phyloP scores from a whole-genome alignment of 176 grass and related monocot species.

The Areca catechu region DNA sequence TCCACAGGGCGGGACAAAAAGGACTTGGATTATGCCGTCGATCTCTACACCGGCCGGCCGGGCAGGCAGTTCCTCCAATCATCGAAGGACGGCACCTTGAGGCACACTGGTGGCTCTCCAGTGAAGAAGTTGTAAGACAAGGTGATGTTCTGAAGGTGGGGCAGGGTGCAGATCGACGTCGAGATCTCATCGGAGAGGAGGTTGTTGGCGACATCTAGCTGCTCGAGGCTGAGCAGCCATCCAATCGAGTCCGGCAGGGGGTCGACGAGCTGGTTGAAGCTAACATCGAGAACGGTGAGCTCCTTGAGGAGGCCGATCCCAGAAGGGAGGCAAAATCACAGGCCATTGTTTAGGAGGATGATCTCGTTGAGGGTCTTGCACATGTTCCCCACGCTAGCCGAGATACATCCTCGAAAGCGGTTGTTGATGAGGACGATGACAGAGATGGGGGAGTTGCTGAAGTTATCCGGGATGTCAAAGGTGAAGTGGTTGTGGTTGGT shows the following conservation, averaged over 20 bases:
- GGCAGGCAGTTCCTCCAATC: too few relatives aligned
- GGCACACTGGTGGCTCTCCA: too few relatives aligned
- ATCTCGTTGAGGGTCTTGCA: constrained; percentile 64
- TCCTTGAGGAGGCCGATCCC: too few relatives aligned
- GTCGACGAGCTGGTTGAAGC: constrained; percentile 64
- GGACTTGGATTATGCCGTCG: too few relatives aligned
- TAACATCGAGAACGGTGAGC: too few relatives aligned
- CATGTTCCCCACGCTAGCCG: constrained; percentile 58
- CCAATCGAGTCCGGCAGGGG: constrained; percentile 56
- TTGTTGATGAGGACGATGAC: constrained; percentile 83
- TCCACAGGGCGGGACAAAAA: too few relatives aligned
- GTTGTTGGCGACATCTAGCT: too few relatives aligned
- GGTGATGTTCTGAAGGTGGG: constrained; percentile 76
- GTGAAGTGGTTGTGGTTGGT: constrained; percentile 86
- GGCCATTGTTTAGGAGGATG: too few relatives aligned
- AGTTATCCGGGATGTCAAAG: constrained; percentile 42
- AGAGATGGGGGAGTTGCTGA: constrained; percentile 63
- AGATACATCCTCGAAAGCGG: constrained; percentile 51
- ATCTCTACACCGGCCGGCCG: too few relatives aligned
- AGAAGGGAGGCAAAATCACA: too few relatives aligned
- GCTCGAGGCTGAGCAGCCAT: constrained; percentile 52
- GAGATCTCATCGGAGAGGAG: too few relatives aligned
- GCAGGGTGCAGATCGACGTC: constrained; percentile 69
- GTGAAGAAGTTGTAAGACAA: constrained; percentile 84
- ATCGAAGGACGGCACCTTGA: too few relatives aligned